Evolutionary conservation across 495 filamentous ascomycete genomes (phyloP).

Genomic region (Annulohypoxylon nitens): DNA sequence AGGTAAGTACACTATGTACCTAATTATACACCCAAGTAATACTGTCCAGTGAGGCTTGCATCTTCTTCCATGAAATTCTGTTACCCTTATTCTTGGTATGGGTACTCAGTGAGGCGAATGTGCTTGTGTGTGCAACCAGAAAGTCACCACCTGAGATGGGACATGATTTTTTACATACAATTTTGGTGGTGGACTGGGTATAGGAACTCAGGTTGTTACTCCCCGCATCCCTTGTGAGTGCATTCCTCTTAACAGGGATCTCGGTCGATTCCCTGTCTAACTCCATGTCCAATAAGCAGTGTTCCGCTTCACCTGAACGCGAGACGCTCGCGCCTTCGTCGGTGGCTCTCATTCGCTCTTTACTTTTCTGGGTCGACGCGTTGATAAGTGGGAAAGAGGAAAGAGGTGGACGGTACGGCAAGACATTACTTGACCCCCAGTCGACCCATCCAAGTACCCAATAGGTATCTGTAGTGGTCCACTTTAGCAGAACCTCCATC

Average conservation of each 20-base stretch:
- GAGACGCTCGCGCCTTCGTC: slow-evolving; percentile 34
- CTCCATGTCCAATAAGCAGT: slow-evolving; percentile 52
- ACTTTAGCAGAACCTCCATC: neutral
- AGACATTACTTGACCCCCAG: neutral
- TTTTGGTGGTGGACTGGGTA: slow-evolving; percentile 36
- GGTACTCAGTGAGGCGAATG: slow-evolving; percentile 30
- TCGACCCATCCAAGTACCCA: slow-evolving; percentile 19
- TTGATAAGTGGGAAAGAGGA: slow-evolving; percentile 37
- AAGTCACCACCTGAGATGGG: slow-evolving; percentile 30
- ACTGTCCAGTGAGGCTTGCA: slow-evolving; percentile 23
- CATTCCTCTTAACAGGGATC: slow-evolving; percentile 51
- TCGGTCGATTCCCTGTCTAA: slow-evolving; percentile 41
- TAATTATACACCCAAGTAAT: neutral
- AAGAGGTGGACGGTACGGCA: slow-evolving; percentile 7
- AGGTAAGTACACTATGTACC: too few relatives aligned
- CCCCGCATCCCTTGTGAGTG: slow-evolving; percentile 30
- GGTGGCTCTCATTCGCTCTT: slow-evolving; percentile 44
- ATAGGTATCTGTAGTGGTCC: slow-evolving; percentile 28
- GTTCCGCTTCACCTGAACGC: slow-evolving; percentile 45
- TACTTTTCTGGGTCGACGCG: slow-evolving; percentile 46
- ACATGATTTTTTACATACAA: slow-evolving; percentile 18
- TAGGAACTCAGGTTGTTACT: slow-evolving; percentile 29
- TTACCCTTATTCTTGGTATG: neutral
- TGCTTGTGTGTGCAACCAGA: slow-evolving; percentile 19
- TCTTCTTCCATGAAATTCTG: neutral